Percentiles rank a stretch among this genome's conserved stretches.
These are phyloP conservation scores for Dactylellina haptotyla DNA, from an alignment of 2,329 filamentous ascomycete genomes.

Conservation along the genomic window DNA sequence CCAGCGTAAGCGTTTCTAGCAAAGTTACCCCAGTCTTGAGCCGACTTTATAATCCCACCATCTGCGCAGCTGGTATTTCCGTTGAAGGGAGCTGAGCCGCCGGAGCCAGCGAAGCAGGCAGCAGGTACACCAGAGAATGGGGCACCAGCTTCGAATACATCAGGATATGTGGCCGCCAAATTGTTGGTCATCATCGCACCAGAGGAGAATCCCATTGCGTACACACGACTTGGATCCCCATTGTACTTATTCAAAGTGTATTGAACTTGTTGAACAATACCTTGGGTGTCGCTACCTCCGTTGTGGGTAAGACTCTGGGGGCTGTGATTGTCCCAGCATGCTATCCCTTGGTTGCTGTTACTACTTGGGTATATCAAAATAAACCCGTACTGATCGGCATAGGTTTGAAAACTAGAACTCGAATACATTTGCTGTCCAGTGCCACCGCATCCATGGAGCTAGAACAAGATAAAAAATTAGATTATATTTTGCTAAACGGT, in stretches of 20 bases:
- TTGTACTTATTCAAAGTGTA: constrained; percentile 60
- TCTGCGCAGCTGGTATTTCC: constrained; percentile 21
- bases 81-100: constrained; percentile 14
- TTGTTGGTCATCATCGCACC: constrained; percentile 64
- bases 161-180: constrained; percentile 65
- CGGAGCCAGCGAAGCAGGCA: constrained; percentile 61
- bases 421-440: constrained; percentile 51
- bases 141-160: constrained; percentile 64
- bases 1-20: constrained; percentile 60
- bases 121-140: constrained; percentile 64
- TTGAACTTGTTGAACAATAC: constrained; percentile 62
- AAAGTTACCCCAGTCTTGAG: constrained; percentile 38
- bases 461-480: neutral
- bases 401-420: constrained; percentile 52
- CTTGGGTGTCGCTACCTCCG: constrained; percentile 62
- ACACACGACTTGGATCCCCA: constrained; percentile 59
- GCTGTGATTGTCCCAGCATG: constrained; percentile 47
- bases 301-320: constrained; percentile 59
- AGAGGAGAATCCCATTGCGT: constrained; percentile 59
- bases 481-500: too few relatives aligned
- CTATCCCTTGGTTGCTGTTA: constrained; percentile 9
- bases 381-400: constrained; percentile 43
- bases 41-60: constrained; percentile 4
- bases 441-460: constrained; percentile 55
- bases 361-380: constrained; percentile 40